Percentiles rank a stretch among this genome's conserved stretches.
phyloP scores from a whole-genome alignment of 208 protist species.

The Leishmania major region DNA sequence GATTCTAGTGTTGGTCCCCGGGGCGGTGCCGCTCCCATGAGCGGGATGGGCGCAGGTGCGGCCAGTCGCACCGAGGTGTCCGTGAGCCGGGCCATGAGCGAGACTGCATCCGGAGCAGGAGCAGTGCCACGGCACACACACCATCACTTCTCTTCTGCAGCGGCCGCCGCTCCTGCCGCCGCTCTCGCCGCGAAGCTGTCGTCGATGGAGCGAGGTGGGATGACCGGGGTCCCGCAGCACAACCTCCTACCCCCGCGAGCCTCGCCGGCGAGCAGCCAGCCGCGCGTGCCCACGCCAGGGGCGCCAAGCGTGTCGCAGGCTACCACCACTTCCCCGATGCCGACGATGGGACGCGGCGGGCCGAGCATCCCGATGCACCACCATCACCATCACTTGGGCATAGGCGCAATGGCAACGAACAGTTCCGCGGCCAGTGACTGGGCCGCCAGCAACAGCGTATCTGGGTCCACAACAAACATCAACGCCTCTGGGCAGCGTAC shows the following conservation, averaged over 20 bases:
- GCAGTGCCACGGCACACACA: slow-evolving; percentile 19
- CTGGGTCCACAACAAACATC: not conserved
- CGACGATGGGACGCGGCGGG: slow-evolving; percentile 11
- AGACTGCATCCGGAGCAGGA: not conserved
- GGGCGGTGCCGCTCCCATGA: not conserved
- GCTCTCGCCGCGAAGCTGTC: not conserved
- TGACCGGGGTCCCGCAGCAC: slow-evolving; percentile 17
- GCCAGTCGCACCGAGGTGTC: slow-evolving; percentile 1
- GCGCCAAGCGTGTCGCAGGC: not conserved
- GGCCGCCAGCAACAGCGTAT: slow-evolving; percentile 33
- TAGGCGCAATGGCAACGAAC: slow-evolving; percentile 16
- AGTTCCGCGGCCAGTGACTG: slow-evolving; percentile 14
- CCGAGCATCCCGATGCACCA: slow-evolving; percentile 28
- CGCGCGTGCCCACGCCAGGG: slow-evolving; percentile 9
- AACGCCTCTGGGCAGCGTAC: slow-evolving; percentile 13
- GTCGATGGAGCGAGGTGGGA: slow-evolving; percentile 11
- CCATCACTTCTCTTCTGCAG: slow-evolving; percentile 15
- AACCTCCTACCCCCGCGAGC: slow-evolving; percentile 14
- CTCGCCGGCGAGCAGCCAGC: not conserved
- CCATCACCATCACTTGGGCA: slow-evolving; percentile 36
- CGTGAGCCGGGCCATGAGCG: slow-evolving; percentile 8
- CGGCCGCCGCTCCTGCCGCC: not conserved
- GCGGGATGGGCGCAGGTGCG: slow-evolving; percentile 7
- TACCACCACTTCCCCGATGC: slow-evolving; percentile 11
- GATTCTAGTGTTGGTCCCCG: slow-evolving; percentile 4